phyloP scores from a whole-genome alignment of 768 basidiomycete species.

The Candolleomyces efflorescens region DNA sequence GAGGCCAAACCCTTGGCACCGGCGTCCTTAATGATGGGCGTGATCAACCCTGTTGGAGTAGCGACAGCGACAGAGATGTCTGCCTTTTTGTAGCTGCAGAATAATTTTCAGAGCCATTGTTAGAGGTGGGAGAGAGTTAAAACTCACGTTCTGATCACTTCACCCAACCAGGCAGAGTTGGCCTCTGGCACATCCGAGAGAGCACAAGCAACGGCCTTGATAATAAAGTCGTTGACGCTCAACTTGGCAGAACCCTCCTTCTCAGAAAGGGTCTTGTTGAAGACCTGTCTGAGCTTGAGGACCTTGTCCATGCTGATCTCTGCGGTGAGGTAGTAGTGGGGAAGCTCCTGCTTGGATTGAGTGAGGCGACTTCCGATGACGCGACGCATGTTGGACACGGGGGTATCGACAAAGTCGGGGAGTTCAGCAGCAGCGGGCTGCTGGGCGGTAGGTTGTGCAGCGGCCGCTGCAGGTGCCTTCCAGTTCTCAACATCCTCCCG shows the following conservation, averaged over 20 bases:
- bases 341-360: slow-evolving; percentile 92
- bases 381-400: slow-evolving; percentile 91
- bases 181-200: slow-evolving; percentile 94
- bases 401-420: slow-evolving; percentile 80
- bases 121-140: slow-evolving; percentile 7
- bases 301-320: slow-evolving; percentile 97
- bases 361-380: slow-evolving; percentile 86
- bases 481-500: slow-evolving; percentile 94
- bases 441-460: slow-evolving; percentile 40
- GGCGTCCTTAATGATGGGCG: slow-evolving; percentile 93
- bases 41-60: slow-evolving; percentile 93
- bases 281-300: slow-evolving; percentile 89
- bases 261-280: slow-evolving; percentile 84
- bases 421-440: slow-evolving; percentile 48
- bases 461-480: slow-evolving; percentile 47
- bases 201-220: slow-evolving; percentile 91
- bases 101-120: not conserved
- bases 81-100: slow-evolving; percentile 83
- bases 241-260: slow-evolving; percentile 91
- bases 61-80: slow-evolving; percentile 98
- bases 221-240: slow-evolving; percentile 96
- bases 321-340: slow-evolving; percentile 95
- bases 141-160: slow-evolving; percentile 87
- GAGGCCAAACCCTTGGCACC: slow-evolving; percentile 89
- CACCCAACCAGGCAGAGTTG: slow-evolving; percentile 97